Conservation (phyloP, 768 basidiomycete genomes). For the Amanita muscaria region DNA sequence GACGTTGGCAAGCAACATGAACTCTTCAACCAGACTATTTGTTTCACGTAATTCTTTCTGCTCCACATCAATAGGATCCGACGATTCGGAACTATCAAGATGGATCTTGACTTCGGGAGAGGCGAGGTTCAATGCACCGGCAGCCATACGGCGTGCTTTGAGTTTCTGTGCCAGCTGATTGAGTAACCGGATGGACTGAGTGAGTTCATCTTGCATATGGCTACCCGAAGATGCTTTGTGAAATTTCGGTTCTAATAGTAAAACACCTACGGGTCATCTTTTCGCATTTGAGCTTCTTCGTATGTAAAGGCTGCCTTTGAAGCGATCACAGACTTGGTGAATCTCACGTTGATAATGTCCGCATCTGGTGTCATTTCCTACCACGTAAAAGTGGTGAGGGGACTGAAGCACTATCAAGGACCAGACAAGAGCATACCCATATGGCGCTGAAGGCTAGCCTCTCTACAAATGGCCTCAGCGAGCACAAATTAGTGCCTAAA, state of each 20-base stretch:
- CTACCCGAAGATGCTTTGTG: conserved; percentile 28
- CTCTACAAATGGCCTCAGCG: conserved; percentile 86
- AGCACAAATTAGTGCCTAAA: conserved; percentile 93
- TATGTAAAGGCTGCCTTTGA: conserved; percentile 97
- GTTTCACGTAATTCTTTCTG: conserved; percentile 91
- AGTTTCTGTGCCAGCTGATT: conserved; percentile 82
- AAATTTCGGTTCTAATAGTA: neutral
- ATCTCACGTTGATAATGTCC: conserved; percentile 83
- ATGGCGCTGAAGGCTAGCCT: conserved; percentile 91
- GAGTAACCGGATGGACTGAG: conserved; percentile 78
- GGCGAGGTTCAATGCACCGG: conserved; percentile 95
- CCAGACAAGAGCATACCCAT: conserved; percentile 53
- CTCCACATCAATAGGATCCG: conserved; percentile 95
- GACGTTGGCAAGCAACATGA: conserved; percentile 97
- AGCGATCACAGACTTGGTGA: conserved; percentile 93
- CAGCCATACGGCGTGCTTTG: conserved; percentile 79
- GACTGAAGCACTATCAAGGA: too few species aligned
- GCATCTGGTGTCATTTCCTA: conserved; percentile 88
- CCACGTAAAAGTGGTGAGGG: conserved; percentile 1
- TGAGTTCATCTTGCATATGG: conserved; percentile 70
- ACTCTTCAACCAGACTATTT: conserved; percentile 95
- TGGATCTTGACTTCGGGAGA: conserved; percentile 98
- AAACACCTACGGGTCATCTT: conserved; percentile 74
- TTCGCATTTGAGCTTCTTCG: conserved; percentile 88
- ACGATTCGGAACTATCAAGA: conserved; percentile 85